A percentile compares a stretch with the other conserved stretches of the same genome.
Conservation (phyloP, 2,329 filamentous ascomycete genomes). For the Fusarium musae region DNA sequence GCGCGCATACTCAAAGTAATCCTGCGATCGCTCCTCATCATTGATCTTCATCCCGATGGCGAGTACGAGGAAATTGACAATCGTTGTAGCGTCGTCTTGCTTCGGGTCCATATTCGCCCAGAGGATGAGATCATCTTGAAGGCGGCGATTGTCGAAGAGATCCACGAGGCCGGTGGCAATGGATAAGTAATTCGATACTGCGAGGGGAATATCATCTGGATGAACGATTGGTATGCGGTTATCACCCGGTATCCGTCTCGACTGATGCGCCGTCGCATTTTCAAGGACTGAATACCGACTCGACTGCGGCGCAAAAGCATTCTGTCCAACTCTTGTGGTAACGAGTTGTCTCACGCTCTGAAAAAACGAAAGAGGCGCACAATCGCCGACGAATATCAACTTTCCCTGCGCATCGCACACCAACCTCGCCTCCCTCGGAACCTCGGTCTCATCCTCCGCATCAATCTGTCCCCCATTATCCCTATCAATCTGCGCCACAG, state of each 20-base stretch:
- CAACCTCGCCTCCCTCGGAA: slow-evolving; percentile 63
- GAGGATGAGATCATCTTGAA: slow-evolving; percentile 54
- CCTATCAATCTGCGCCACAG: neutral
- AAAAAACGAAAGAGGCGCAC: slow-evolving; percentile 66
- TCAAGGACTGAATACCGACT: slow-evolving; percentile 62
- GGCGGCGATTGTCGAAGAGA: slow-evolving; percentile 56
- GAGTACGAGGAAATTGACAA: slow-evolving; percentile 61
- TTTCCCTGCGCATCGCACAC: slow-evolving; percentile 64
- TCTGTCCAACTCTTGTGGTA: slow-evolving; percentile 58
- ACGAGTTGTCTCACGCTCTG: slow-evolving; percentile 65
- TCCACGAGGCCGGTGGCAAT: slow-evolving; percentile 60
- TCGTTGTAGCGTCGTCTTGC: slow-evolving; percentile 52
- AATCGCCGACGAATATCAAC: slow-evolving; percentile 66
- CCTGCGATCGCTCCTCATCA: slow-evolving; percentile 54
- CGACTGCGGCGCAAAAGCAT: slow-evolving; percentile 63
- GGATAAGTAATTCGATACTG: slow-evolving; percentile 52
- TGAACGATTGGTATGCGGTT: slow-evolving; percentile 45
- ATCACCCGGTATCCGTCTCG: slow-evolving; percentile 31
- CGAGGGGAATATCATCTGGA: slow-evolving; percentile 40
- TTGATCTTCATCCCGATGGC: slow-evolving; percentile 60
- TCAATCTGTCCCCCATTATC: neutral
- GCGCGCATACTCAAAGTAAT: slow-evolving; percentile 63
- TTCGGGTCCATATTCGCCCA: slow-evolving; percentile 54
- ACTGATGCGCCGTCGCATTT: slow-evolving; percentile 51
- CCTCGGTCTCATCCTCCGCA: slow-evolving; percentile 64